Percentiles rank a stretch among this genome's conserved stretches.
These are phyloP conservation scores for Blumeria graminis DNA, from an alignment of 2,329 filamentous ascomycete genomes.

Conservation along the genomic window DNA sequence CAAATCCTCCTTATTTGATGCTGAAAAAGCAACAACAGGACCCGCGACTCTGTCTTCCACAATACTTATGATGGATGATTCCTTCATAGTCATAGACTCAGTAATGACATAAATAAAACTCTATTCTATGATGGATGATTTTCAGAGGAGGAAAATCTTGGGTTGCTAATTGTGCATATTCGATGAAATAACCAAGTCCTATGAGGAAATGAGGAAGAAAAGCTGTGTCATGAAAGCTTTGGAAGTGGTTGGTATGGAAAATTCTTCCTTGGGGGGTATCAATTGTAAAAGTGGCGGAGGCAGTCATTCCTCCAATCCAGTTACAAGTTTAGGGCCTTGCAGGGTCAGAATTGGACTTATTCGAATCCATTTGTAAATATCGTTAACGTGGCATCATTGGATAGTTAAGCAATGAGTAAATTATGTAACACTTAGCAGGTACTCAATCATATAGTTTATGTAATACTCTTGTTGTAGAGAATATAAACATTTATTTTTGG, in stretches of 20 bases:
- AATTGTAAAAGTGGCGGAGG: not conserved
- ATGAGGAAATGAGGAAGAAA: not conserved
- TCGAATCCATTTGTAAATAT: too few relatives aligned
- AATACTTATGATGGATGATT: not conserved
- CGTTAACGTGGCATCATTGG: too few relatives aligned
- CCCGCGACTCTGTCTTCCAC: not conserved
- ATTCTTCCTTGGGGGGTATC: not conserved
- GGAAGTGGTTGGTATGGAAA: not conserved
- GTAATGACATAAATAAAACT: too few relatives aligned
- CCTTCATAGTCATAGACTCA: too few relatives aligned
- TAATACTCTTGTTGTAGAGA: too few relatives aligned
- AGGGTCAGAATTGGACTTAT: too few relatives aligned
- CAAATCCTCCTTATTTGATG: not conserved
- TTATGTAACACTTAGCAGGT: too few relatives aligned
- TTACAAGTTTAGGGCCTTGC: not conserved
- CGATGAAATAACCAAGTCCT: not conserved
- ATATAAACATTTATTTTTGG: too few relatives aligned
- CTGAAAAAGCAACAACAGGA: not conserved
- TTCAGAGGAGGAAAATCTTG: not conserved
- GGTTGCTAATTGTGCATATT: not conserved
- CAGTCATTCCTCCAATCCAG: not conserved
- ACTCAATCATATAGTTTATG: too few relatives aligned
- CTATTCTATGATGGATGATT: too few relatives aligned
- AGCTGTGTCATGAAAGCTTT: not conserved
- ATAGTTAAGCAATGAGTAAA: too few relatives aligned